A percentile compares a stretch with the other conserved stretches of the same genome.
These are phyloP conservation scores for Russula dissimulans DNA, from an alignment of 768 basidiomycete genomes.

Conservation along the genomic window DNA sequence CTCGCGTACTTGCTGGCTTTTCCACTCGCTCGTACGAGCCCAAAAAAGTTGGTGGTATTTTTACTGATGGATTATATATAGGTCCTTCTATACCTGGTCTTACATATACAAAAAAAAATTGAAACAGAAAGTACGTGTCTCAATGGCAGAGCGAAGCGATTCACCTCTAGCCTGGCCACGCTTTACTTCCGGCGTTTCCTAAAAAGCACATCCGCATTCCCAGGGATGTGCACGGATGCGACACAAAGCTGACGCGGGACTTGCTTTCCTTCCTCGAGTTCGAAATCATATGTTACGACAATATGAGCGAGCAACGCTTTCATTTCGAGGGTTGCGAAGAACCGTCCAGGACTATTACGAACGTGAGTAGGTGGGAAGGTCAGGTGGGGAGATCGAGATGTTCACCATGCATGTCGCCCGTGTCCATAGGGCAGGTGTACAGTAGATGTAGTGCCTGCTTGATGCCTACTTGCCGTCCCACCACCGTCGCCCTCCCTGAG, in stretches of 20 bases:
- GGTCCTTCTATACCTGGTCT: no score
- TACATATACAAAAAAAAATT: no score
- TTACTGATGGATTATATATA: no score
- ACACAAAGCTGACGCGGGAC: background rate
- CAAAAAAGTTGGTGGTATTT: no score
- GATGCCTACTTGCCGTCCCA: slow-evolving; percentile 15
- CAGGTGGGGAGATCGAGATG: background rate
- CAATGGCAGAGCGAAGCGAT: no score
- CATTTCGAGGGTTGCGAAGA: background rate
- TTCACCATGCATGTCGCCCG: slow-evolving; percentile 22
- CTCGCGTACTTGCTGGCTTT: no score
- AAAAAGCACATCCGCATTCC: slow-evolving; percentile 8
- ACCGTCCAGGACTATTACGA: background rate
- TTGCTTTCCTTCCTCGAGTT: background rate
- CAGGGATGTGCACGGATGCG: background rate
- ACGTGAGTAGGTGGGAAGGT: no score
- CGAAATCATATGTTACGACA: background rate
- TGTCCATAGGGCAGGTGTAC: slow-evolving; percentile 27
- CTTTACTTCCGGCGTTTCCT: slow-evolving; percentile 13
- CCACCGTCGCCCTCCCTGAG: slow-evolving; percentile 21
- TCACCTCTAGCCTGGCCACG: no score
- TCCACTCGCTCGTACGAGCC: no score
- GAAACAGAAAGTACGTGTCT: no score
- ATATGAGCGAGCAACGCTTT: background rate
- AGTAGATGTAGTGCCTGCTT: slow-evolving; percentile 23